phyloP scores from a whole-genome alignment of 2,329 filamentous ascomycete genomes.

The Chlorencoelia australis region DNA sequence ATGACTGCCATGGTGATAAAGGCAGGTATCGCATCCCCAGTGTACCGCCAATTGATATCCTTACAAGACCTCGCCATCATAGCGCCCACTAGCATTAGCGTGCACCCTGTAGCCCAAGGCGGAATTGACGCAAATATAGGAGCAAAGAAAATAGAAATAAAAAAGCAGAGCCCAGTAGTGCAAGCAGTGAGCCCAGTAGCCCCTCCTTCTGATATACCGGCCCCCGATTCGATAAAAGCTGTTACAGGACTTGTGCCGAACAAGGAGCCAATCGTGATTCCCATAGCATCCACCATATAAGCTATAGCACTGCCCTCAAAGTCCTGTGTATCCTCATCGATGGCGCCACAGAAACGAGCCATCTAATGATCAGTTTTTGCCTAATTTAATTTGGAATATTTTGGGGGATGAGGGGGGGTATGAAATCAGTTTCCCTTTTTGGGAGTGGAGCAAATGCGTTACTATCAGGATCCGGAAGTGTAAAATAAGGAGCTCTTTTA shows the following conservation, averaged over 20 bases:
- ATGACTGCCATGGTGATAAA: constrained; percentile 78
- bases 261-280: constrained; percentile 70
- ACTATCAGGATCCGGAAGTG: too few relatives aligned
- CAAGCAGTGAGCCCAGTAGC: constrained; percentile 78
- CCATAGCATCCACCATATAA: constrained; percentile 73
- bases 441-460: too few relatives aligned
- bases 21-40: constrained; percentile 74
- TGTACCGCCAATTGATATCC: constrained; percentile 83
- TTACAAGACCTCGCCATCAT: constrained; percentile 73
- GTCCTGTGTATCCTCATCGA: constrained; percentile 75
- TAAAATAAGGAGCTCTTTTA: too few relatives aligned
- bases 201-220: constrained; percentile 80
- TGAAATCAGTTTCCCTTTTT: too few relatives aligned
- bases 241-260: constrained; percentile 74
- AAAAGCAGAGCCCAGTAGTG: constrained; percentile 70
- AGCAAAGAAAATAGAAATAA: constrained; percentile 80
- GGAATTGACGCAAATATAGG: constrained; percentile 86
- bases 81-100: constrained; percentile 77
- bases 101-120: constrained; percentile 80
- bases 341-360: constrained; percentile 71
- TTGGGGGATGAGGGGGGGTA: too few relatives aligned
- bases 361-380: too few relatives aligned
- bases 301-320: constrained; percentile 79
- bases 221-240: constrained; percentile 81
- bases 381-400: too few relatives aligned